Evolutionary conservation across 495 filamentous ascomycete species (phyloP).

Genomic region (Aspergillus saccharolyticus): DNA sequence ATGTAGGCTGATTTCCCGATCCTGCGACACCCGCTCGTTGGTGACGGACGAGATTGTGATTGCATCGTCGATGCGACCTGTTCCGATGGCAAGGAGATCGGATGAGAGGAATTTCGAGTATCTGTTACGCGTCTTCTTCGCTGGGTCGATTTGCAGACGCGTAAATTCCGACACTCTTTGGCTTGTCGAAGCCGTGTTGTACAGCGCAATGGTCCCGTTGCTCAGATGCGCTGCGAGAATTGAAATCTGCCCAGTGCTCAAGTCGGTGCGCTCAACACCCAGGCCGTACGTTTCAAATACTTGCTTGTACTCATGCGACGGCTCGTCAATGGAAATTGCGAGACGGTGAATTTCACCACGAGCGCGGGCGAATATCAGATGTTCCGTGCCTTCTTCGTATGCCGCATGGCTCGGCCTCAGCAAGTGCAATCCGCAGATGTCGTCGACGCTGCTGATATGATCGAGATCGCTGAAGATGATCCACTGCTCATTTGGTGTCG

Average conservation of each 20-base stretch:
- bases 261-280: constrained; percentile 30
- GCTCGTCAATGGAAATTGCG: constrained; percentile 25
- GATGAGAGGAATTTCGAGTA: constrained; percentile 51
- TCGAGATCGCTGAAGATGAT: constrained; percentile 48
- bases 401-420: constrained; percentile 37
- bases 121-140: constrained; percentile 27
- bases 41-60: constrained; percentile 48
- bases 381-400: constrained; percentile 25
- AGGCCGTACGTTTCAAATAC: constrained; percentile 29
- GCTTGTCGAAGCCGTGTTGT: constrained; percentile 30
- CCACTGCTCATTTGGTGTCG: constrained; percentile 32
- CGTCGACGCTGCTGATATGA: constrained; percentile 53
- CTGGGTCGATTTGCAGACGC: constrained; percentile 25
- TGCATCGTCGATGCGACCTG: constrained; percentile 40
- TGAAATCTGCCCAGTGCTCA: constrained; percentile 27
- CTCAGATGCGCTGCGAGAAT: constrained; percentile 44
- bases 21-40: constrained; percentile 30
- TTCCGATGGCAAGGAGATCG: constrained; percentile 45
- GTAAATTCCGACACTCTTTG: constrained; percentile 35
- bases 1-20: constrained; percentile 31
- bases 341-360: constrained; percentile 37
- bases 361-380: constrained; percentile 38
- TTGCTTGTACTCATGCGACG: constrained; percentile 26
- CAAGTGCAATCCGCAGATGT: constrained; percentile 56
- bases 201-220: constrained; percentile 43